phyloP scores from a whole-genome alignment of 106 monocot genomes.

The Alisma plantagoaquatica region DNA sequence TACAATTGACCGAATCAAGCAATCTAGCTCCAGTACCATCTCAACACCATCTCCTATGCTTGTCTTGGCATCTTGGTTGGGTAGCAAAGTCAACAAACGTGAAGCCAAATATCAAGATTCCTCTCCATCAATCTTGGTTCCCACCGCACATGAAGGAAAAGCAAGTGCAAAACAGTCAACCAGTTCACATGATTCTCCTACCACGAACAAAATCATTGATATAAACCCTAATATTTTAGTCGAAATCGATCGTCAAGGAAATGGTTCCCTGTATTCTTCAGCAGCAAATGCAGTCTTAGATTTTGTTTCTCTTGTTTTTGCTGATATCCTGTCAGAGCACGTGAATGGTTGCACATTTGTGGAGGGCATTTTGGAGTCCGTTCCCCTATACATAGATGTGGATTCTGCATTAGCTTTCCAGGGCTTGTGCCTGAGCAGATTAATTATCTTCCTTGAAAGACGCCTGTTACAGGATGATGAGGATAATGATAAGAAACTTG shows the following conservation, averaged over 20 bases:
- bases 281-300: conserved; percentile 84
- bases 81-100: conserved; percentile 30
- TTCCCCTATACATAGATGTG: conserved; percentile 64
- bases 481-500: conserved; percentile 81
- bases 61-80: conserved; percentile 74
- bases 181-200: conserved; percentile 26
- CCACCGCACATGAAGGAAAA: conserved; percentile 60
- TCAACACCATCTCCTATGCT: conserved; percentile 56
- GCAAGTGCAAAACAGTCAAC: conserved; percentile 33
- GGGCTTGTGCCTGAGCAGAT: conserved; percentile 84
- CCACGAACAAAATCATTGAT: conserved; percentile 38
- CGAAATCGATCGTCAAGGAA: conserved; percentile 86
- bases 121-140: conserved; percentile 42
- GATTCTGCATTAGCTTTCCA: conserved; percentile 87
- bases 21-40: conserved; percentile 44
- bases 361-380: conserved; percentile 72
- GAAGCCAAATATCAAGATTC: conserved; percentile 34
- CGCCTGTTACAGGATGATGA: conserved; percentile 93
- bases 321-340: conserved; percentile 81
- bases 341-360: conserved; percentile 63
- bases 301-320: conserved; percentile 82
- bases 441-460: conserved; percentile 92
- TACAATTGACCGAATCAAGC: conserved; percentile 17
- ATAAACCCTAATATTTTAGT: conserved; percentile 54
- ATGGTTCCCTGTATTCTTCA: conserved; percentile 86